A percentile compares a stretch with the other conserved stretches of the same genome.
Conservation (phyloP, 768 basidiomycete genomes). For the Lentinula aciculospora region DNA sequence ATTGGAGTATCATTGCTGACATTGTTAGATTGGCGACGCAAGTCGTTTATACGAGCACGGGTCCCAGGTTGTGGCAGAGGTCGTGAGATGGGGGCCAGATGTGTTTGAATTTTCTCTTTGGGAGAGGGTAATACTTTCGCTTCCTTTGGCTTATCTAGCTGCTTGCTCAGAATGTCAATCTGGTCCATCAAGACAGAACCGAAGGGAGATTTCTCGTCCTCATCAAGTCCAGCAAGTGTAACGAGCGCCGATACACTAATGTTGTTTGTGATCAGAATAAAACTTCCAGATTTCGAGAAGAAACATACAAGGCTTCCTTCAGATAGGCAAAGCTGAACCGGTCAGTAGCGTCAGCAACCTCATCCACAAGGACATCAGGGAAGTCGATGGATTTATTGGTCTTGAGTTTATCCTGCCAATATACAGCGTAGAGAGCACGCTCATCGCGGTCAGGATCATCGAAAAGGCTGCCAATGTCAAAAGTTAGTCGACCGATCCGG, state of each 20-base stretch:
- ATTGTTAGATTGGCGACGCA: neutral
- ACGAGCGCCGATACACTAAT: slow-evolving; percentile 71
- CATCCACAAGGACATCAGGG: slow-evolving; percentile 56
- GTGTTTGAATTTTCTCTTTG: neutral
- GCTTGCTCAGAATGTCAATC: slow-evolving; percentile 57
- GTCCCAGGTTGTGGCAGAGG: neutral
- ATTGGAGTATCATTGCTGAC: neutral
- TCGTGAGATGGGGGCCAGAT: neutral
- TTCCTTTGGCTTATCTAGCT: slow-evolving; percentile 45
- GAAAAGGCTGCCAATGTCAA: slow-evolving; percentile 47
- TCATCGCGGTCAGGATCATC: slow-evolving; percentile 63
- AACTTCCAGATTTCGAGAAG: neutral
- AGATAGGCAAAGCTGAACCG: slow-evolving; percentile 84
- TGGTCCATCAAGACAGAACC: slow-evolving; percentile 44
- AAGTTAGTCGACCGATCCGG: neutral
- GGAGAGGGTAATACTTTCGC: neutral
- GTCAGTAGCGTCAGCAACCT: slow-evolving; percentile 54
- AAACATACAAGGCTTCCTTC: slow-evolving; percentile 81
- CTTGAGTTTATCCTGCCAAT: slow-evolving; percentile 77
- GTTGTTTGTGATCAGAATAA: neutral
- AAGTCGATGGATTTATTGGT: slow-evolving; percentile 59
- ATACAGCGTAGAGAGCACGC: slow-evolving; percentile 61
- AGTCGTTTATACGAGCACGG: neutral
- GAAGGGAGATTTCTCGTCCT: slow-evolving; percentile 47
- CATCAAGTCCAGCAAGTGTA: slow-evolving; percentile 47